Base-by-base conservation (phyloP, 163 green algal genomes). In the Prototheca wickerhamii region DNA sequence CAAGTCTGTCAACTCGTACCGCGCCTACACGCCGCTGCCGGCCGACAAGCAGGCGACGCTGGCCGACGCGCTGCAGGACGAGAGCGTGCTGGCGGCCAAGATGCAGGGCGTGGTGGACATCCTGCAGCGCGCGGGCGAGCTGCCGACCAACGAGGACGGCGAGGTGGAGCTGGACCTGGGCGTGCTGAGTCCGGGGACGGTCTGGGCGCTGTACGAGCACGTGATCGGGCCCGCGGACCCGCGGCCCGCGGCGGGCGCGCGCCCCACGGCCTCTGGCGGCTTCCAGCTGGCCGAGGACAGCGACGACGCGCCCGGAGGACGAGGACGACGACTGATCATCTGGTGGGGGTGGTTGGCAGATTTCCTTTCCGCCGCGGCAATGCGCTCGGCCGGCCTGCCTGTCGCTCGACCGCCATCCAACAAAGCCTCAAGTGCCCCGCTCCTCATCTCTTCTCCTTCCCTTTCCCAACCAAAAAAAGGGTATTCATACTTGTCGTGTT, bases 31-130 rank as follows among this genome's bases (percentile, higher is more conserved):
- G 34, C 50, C 60, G 61, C 58, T 70, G 62, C 65, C 64, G n/a
- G 60, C 59, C 18, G 72, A 79, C 32, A 70, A 69, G 72, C 60
- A 75, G 56, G 58, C 69, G 30, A 33, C 53, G 57, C 61, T 79
- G 56, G 66, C 65, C 2, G 59, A 56, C 37, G 66, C 72, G 50
- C 63, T 79, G 58, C 60, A 74, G 28, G 61, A 73, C 52, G 65
- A 72, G 40, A n/a, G 18, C 12, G 67, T 79, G 56, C 46, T 79
- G 55, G 62, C 65, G n/a, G 49, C 43, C 31, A 79, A 79, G 55
- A 74, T 79, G 72, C 55, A 74, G 18, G 72, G 64, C 17, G 66
- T 79, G 62, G 72, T 79, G 26, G 57, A 59, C 17, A 79, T 79
- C 52, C 61, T 79, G 35, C 60, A 67, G 51, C 25, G 32, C 18